Evolutionary conservation across 768 basidiomycete species (phyloP), one percentile per base, ranked within the genome.

Genomic region (Tricholoma furcatifolium): DNA sequence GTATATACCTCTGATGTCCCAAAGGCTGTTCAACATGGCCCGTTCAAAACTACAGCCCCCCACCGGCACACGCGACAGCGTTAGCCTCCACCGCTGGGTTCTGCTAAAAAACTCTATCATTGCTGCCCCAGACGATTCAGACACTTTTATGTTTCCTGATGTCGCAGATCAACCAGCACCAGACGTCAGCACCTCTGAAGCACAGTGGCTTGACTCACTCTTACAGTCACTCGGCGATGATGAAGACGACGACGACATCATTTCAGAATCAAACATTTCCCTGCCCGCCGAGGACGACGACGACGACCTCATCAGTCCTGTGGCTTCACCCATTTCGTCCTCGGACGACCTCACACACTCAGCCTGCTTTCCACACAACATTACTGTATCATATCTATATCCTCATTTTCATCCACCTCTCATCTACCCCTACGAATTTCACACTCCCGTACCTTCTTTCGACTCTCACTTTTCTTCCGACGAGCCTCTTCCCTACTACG

Each of bases 81-180:
- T 79, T 75, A 88, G 83, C 72, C 80, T 92, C 73, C 88, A 89
- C 65, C 88, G 89, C 66, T 91, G 87, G 88, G 90, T 93, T 47
- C 77, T 93, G 53, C 79, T 92, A 65, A 91, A 91, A 85, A 93
- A 92, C 68, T 90, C 87, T 27, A 78, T 91, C 57, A 70, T 82
- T 47, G 76, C 71, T 51, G 78, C 69, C 44, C 72, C 73, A 54
- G 82, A 84, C 55, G 81, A 81, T 46, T 74, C 80, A 50, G 84
- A 87, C 68, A 74, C 84, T 24, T 91, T 91, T 76, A 81, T 91
- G 78, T 91, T 90, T 62, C 89, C 91, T 31, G 88, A 90, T 67
- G 85, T 85, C 57, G 73, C 78, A 60, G 63, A 66, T 45, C 60
- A 68, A 55, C 66, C 58, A 55, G 54, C 65, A 39, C 50, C 74